Evolutionary conservation across 495 filamentous ascomycete species (phyloP).

Genomic region (Parachaetomium inaequale): DNA sequence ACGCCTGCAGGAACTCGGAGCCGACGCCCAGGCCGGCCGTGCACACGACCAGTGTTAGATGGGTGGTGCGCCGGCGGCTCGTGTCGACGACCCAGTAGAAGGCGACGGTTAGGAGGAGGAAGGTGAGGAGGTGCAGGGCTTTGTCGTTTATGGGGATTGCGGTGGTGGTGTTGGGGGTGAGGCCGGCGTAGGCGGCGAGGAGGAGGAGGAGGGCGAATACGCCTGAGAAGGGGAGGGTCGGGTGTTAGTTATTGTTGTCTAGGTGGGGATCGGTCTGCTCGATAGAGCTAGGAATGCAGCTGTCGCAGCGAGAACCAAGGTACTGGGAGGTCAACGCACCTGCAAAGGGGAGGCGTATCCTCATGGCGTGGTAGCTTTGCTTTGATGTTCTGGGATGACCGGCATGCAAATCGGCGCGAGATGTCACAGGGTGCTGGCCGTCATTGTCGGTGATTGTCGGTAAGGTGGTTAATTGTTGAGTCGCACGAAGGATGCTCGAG

Average conservation of each 20-base stretch:
- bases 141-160: constrained; percentile 68
- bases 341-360: constrained; percentile 70
- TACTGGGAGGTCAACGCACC: constrained; percentile 43
- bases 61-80: constrained; percentile 72
- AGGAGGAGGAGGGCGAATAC: constrained; percentile 75
- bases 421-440: neutral
- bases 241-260: constrained; percentile 1
- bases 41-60: constrained; percentile 79
- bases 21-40: constrained; percentile 71
- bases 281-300: neutral
- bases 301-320: neutral
- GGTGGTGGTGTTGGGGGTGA: constrained; percentile 54
- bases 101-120: constrained; percentile 78
- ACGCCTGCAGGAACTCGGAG: constrained; percentile 78
- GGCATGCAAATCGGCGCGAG: neutral
- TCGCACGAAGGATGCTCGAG: neutral
- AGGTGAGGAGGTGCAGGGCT: constrained; percentile 79
- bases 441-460: neutral
- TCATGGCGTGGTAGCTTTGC: constrained; percentile 43
- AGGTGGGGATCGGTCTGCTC: neutral
- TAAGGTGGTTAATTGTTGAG: neutral
- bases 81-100: constrained; percentile 99
- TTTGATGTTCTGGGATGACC: neutral
- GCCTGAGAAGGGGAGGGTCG: constrained; percentile 43
- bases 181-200: constrained; percentile 72